Evolutionary conservation across 108 stramenopile genomes (phyloP).

Genomic region (Discostella pseudostelligera): DNA sequence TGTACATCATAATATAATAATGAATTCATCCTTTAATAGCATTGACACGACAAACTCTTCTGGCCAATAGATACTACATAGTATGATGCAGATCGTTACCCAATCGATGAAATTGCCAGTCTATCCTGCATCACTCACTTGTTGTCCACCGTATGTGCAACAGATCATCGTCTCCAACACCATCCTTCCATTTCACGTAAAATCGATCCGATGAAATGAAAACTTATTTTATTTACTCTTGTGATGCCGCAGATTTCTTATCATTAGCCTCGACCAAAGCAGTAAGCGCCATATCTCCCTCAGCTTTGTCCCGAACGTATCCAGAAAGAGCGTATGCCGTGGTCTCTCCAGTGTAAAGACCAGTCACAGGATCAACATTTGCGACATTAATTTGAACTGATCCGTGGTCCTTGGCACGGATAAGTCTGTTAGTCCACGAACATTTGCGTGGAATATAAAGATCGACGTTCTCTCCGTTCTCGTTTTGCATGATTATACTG

Average conservation of each 20-base stretch:
- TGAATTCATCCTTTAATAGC: no score
- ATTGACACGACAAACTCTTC: no score
- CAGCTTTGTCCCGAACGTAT: constrained; percentile 90
- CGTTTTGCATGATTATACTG: constrained; percentile 89
- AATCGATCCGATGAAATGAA: no score
- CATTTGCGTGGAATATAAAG: constrained; percentile 98
- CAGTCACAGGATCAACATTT: constrained; percentile 93
- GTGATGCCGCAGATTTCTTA: constrained; percentile 40
- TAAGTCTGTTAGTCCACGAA: constrained; percentile 94
- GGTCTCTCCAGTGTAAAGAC: constrained; percentile 82
- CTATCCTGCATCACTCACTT: no score
- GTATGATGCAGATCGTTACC: no score
- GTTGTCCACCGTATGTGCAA: no score
- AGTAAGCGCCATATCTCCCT: constrained; percentile 92
- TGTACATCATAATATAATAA: no score
- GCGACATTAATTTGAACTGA: constrained; percentile 97
- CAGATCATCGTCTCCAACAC: no score
- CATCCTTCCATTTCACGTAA: no score
- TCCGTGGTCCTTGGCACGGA: constrained; percentile 93
- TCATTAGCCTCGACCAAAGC: constrained; percentile 76
- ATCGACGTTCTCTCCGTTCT: constrained; percentile 93
- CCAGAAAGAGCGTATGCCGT: constrained; percentile 84
- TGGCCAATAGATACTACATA: no score
- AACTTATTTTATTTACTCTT: constrained; percentile 25
- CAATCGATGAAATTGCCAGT: no score